Evolutionary conservation across 164 flowering plant species (phyloP).

Genomic region (Saururus chinensis): DNA sequence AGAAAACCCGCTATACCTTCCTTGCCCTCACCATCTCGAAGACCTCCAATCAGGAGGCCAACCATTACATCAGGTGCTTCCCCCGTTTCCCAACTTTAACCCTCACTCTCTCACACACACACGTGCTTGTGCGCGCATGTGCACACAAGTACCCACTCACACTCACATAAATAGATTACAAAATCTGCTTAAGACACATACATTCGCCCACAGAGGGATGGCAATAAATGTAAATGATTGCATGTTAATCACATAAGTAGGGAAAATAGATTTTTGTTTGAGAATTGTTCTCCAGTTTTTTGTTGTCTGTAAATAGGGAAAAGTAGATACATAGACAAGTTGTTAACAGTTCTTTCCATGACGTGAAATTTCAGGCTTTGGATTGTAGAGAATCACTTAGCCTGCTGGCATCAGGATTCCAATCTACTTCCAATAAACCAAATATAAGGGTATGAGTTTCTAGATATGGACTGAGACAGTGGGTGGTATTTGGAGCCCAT

Average conservation of each 20-base stretch:
- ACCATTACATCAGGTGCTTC: neutral
- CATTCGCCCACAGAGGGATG: too few species aligned
- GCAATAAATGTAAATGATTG: neutral
- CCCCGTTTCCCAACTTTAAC: neutral
- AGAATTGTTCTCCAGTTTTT: too few species aligned
- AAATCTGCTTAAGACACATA: too few species aligned
- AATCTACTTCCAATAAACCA: too few species aligned
- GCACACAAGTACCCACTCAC: too few species aligned
- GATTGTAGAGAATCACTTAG: neutral
- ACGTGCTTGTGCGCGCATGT: too few species aligned
- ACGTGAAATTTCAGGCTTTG: neutral
- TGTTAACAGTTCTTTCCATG: neutral
- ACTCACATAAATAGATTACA: too few species aligned
- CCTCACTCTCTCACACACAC: neutral
- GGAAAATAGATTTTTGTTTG: too few species aligned
- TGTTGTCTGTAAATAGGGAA: neutral
- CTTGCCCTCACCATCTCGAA: neutral
- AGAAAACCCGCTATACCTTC: constrained; percentile 1
- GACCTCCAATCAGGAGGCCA: neutral
- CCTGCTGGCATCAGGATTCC: too few species aligned
- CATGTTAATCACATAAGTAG: neutral
- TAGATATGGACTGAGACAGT: too few species aligned
- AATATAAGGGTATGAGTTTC: too few species aligned
- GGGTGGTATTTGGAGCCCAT: too few species aligned
- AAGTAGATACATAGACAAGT: neutral